Base-by-base conservation (phyloP, 2,329 filamentous ascomycete genomes). In the Microdochium trichocladiopsis region DNA sequence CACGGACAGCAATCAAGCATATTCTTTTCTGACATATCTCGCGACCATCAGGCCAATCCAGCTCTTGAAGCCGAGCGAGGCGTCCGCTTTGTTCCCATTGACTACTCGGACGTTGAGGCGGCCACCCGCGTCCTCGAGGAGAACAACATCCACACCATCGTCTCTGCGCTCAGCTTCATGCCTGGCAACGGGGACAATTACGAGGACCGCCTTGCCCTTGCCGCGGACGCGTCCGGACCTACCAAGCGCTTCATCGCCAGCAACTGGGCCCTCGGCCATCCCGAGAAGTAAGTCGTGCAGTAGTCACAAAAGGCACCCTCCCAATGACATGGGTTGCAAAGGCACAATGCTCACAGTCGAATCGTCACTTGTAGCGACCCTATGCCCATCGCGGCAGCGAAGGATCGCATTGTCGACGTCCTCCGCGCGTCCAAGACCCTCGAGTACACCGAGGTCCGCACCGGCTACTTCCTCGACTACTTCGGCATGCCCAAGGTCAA, bases 401-500 rank as follows among this genome's bases (percentile, higher is more conserved):
- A 61, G n/a, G 50, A 58, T n/a, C 59, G 73, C 41, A 16, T 45
- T 12, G 6, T 45, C 41, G 18, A 45, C 9, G 11, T 18, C 6
- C 41, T 45, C 18, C n/a, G n/a, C 14, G 56, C 65, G 41, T 50
- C 61, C 6, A 68, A 63, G 1, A 54, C 55, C 2, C 63, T 76
- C 2, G 61, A 73, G 50, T 70, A 63, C 49, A 74, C 72, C 0
- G 57, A 62, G 6, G 55, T 75, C 4, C 59, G 65, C 28, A 71
- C 65, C 22, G 74, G 74, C 3, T 72, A 68, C 52, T 75, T 77
- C 57, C 63, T 75, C 57, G 74, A 77, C 55, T 76, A 74, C 57
- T 76, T 62, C 60, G 71, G 68, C 31, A 62, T 66, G 51, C 72
- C 71, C 2, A 53, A 61, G 11, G 56, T 70, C 43, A 61, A 65